These are phyloP conservation scores for Claviceps sp. DNA, from an alignment of 2,329 filamentous ascomycete genomes.

Conservation along the genomic window DNA sequence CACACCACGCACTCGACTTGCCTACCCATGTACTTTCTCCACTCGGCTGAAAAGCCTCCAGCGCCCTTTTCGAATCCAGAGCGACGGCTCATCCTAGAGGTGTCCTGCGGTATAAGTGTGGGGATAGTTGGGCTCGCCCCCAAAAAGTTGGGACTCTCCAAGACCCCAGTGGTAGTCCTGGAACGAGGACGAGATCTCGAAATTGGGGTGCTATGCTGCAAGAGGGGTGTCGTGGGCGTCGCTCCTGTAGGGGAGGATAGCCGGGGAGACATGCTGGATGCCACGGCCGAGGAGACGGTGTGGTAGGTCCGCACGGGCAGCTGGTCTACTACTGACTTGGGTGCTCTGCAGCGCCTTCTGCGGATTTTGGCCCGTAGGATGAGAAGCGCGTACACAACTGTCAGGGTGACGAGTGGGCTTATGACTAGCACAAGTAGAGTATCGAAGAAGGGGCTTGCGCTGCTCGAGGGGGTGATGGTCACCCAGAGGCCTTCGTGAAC, in stretches of 20 bases:
- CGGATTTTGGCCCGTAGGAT: slow-evolving; percentile 80
- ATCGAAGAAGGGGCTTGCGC: slow-evolving; percentile 87
- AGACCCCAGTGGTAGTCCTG: slow-evolving; percentile 48
- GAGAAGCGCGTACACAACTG: slow-evolving; percentile 80
- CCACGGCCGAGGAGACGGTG: slow-evolving; percentile 50
- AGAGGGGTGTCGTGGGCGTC: slow-evolving; percentile 67
- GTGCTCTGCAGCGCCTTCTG: slow-evolving; percentile 85
- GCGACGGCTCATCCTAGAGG: slow-evolving; percentile 18
- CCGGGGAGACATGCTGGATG: slow-evolving; percentile 37
- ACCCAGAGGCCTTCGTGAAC: slow-evolving; percentile 73
- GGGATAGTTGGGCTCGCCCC: slow-evolving; percentile 29
- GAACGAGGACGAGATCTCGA: slow-evolving; percentile 47
- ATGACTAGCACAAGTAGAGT: slow-evolving; percentile 93
- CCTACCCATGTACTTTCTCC: slow-evolving; percentile 53
- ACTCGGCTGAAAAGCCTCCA: slow-evolving; percentile 32
- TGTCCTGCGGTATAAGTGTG: slow-evolving; percentile 22
- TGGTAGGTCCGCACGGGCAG: slow-evolving; percentile 94
- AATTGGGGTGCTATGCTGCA: slow-evolving; percentile 40
- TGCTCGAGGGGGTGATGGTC: slow-evolving; percentile 84
- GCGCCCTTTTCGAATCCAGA: slow-evolving; percentile 35
- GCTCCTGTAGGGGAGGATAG: slow-evolving; percentile 50
- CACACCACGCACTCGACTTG: slow-evolving; percentile 91
- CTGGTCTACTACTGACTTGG: slow-evolving; percentile 87
- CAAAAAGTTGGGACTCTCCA: slow-evolving; percentile 34
- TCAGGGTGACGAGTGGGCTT: slow-evolving; percentile 82